phyloP scores from a whole-genome alignment of 345 rosid species.

The Trapa incisa region DNA sequence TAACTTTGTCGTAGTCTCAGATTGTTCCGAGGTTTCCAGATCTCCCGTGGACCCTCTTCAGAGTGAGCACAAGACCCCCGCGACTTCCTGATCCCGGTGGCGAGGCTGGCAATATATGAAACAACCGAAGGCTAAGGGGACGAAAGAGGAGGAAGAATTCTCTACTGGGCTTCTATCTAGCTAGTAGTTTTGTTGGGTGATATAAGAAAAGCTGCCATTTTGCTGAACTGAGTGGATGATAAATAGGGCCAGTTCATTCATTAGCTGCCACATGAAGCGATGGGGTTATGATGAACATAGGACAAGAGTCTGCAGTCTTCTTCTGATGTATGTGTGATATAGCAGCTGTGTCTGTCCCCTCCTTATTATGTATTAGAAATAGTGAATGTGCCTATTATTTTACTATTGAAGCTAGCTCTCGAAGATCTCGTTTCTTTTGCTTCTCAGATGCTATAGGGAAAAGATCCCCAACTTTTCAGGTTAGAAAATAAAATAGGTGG shows the following conservation, averaged over 20 bases:
- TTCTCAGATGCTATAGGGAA: too few relatives aligned
- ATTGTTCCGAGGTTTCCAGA: neutral
- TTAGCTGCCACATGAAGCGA: neutral
- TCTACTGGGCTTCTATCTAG: too few relatives aligned
- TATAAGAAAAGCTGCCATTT: neutral
- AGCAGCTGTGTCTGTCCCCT: too few relatives aligned
- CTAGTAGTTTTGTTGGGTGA: neutral
- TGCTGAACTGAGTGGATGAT: neutral
- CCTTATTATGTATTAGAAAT: too few relatives aligned
- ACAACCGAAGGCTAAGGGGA: neutral
- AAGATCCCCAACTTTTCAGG: too few relatives aligned
- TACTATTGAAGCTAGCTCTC: too few relatives aligned
- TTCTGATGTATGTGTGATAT: too few relatives aligned
- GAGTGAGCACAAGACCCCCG: neutral
- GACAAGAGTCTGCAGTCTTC: too few relatives aligned
- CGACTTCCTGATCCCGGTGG: neutral
- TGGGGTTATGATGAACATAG: neutral
- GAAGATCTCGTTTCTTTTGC: too few relatives aligned
- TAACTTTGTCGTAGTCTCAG: neutral
- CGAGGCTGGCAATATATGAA: neutral
- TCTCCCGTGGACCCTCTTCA: neutral
- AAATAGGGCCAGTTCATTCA: neutral
- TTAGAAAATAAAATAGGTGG: too few relatives aligned
- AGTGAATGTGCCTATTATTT: too few relatives aligned
- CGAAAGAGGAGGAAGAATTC: neutral